Base-by-base conservation (phyloP, 2,329 filamentous ascomycete genomes). In the Trichoderma asperellum region DNA sequence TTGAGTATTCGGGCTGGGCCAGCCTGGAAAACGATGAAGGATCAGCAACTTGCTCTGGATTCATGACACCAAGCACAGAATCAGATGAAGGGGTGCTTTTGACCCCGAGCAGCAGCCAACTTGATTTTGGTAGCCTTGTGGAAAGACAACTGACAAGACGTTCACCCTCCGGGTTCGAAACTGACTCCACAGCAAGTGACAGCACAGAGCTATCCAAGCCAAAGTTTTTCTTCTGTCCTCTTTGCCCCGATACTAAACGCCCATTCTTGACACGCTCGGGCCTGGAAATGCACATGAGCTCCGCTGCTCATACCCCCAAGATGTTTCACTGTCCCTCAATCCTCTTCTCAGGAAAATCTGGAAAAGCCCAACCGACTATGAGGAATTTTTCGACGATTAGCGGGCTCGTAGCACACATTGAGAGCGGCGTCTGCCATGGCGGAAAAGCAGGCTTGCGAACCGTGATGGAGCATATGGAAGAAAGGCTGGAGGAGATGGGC, bases 391-490 rank as follows among this genome's bases (percentile, higher is more conserved):
- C 35, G 7, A 71, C 71, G 7, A 21, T 70, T 8, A 65, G 66
- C 18, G 70, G 71, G 27, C 69, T 73, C 5, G 68, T 63, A 24
- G 62, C 70, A 53, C 71, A 73, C 47, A 57, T 72, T 29, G 70
- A 73, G 61, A 70, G 68, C 37, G 69, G 69, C 6, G 59, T 69
- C 12, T 72, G 71, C 24, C 32, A 47, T 4, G 69, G 60, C 14
- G 71, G 68, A 7, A 52, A 29, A 8, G 18, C 24, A 5, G 55
- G 59, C 0, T 18, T 69, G 43, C 34, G 24, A 21, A 61, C 18
- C 5, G 63, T 66, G 53, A 58, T 66, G 63, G 27, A 49, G 37
- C 37, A 57, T 10, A 49, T 66, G 63, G 63, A 66, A n/a, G 35
- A 34, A 12, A 14, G 37, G 63, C 16, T 66, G 14, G 62, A 57